Evolutionary conservation across 1,284 basidiomycete species (phyloP).

Genomic region (Testicularia cyperi): DNA sequence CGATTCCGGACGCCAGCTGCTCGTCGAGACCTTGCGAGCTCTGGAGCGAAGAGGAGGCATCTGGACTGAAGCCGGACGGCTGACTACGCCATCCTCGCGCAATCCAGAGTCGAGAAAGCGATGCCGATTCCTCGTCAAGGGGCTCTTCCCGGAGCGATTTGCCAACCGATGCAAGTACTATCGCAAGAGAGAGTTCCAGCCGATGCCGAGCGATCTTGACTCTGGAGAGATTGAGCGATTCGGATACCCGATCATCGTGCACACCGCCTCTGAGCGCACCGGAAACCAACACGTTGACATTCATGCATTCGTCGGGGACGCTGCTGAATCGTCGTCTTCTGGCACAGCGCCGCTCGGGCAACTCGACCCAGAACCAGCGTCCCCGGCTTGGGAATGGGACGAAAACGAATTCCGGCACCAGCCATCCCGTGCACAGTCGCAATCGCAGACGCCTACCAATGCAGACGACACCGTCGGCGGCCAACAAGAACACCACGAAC

Average conservation of each 20-base stretch:
- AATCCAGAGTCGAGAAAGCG: constrained; percentile 16
- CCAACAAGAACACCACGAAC: no score
- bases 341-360: no score
- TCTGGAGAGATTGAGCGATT: constrained; percentile 17
- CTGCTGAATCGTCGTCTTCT: no score
- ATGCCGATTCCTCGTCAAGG: constrained; percentile 28
- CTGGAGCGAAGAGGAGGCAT: constrained; percentile 24
- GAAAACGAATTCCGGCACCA: no score
- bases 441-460: no score
- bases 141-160: constrained; percentile 28
- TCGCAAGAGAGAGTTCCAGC: constrained; percentile 17
- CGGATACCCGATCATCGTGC: constrained; percentile 16
- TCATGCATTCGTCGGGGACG: no score
- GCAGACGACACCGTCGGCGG: no score
- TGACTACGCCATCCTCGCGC: constrained; percentile 25
- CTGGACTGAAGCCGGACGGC: constrained; percentile 25
- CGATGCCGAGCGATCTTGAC: constrained; percentile 25
- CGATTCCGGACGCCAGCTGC: constrained; percentile 3
- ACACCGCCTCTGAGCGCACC: constrained; percentile 16
- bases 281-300: no score
- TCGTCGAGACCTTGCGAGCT: constrained; percentile 14
- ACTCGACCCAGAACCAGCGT: no score
- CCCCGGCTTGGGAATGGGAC: constrained; percentile 28
- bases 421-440: no score
- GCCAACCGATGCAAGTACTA: constrained; percentile 21